Evolutionary conservation across 1,284 basidiomycete species (phyloP).

Genomic region (Ustilago loliicola): DNA sequence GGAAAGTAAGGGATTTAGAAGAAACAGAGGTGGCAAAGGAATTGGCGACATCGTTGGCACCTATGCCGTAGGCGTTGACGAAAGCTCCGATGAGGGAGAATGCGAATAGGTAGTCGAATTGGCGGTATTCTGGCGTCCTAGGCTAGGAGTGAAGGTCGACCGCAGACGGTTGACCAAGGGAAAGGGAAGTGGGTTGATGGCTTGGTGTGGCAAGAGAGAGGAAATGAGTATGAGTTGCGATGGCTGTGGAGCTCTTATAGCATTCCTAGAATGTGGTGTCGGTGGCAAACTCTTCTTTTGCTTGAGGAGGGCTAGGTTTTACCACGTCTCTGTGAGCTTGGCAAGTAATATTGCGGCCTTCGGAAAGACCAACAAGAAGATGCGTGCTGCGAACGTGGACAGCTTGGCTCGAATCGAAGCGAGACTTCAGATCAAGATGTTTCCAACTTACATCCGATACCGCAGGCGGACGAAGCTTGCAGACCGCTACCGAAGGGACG

Average conservation of each 20-base stretch:
- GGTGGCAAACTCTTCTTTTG: background rate
- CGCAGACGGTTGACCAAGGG: background rate
- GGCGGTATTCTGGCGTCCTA: constrained; percentile 43
- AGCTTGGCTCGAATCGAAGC: no score
- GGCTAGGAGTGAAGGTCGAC: background rate
- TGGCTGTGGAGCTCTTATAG: background rate
- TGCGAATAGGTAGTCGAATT: constrained; percentile 56
- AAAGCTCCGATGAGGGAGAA: constrained; percentile 47
- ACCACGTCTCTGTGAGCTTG: no score
- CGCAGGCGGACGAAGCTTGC: no score
- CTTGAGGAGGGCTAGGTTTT: no score
- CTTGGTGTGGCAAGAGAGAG: constrained; percentile 8
- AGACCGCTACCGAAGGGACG: no score
- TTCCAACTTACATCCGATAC: no score
- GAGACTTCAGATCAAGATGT: background rate
- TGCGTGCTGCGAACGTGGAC: no score
- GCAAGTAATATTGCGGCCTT: no score
- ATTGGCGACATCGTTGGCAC: constrained; percentile 61
- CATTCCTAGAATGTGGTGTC: background rate
- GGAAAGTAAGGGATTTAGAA: constrained; percentile 49
- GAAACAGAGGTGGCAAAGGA: constrained; percentile 56
- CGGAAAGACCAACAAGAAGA: no score
- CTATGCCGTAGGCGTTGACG: constrained; percentile 49
- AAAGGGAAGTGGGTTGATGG: background rate
- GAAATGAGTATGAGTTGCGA: background rate